Evolutionary conservation across 345 rosid genomes (phyloP).

Genomic region (Trapa incisa): DNA sequence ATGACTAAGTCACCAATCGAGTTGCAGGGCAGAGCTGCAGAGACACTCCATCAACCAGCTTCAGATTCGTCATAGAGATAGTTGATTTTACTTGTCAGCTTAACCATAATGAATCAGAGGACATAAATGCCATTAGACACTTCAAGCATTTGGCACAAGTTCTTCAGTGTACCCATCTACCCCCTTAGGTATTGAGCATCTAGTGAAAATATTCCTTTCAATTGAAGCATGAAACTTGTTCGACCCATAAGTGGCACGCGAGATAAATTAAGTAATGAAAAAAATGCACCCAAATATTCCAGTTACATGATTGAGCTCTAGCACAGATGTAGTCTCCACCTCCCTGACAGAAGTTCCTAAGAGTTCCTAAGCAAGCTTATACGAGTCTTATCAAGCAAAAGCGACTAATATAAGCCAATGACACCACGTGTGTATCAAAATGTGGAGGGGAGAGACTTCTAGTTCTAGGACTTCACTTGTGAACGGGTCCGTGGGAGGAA

Average conservation of each 20-base stretch:
- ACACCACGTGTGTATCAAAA: not conserved
- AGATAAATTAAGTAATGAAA: too few species aligned
- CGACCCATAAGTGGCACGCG: too few species aligned
- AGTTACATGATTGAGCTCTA: not conserved
- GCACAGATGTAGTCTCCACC: not conserved
- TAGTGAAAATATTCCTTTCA: too few species aligned
- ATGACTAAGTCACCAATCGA: slow-evolving; percentile 16
- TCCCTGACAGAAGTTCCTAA: not conserved
- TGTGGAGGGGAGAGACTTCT: not conserved
- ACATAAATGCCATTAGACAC: not conserved
- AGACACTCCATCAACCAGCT: not conserved
- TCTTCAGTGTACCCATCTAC: not conserved
- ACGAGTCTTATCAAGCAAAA: not conserved
- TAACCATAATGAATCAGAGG: not conserved
- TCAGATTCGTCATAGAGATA: not conserved
- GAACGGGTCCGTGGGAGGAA: slow-evolving; percentile 3
- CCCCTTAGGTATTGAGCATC: too few species aligned
- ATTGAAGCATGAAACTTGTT: too few species aligned
- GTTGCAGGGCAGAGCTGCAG: not conserved
- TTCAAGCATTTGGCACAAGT: not conserved
- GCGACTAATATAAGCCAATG: not conserved
- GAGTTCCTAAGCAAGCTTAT: not conserved
- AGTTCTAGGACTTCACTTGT: not conserved
- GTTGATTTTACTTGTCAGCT: not conserved
- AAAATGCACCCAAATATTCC: too few species aligned